Conservation (phyloP, 2,329 filamentous ascomycete species). For the Septoria linicola region DNA sequence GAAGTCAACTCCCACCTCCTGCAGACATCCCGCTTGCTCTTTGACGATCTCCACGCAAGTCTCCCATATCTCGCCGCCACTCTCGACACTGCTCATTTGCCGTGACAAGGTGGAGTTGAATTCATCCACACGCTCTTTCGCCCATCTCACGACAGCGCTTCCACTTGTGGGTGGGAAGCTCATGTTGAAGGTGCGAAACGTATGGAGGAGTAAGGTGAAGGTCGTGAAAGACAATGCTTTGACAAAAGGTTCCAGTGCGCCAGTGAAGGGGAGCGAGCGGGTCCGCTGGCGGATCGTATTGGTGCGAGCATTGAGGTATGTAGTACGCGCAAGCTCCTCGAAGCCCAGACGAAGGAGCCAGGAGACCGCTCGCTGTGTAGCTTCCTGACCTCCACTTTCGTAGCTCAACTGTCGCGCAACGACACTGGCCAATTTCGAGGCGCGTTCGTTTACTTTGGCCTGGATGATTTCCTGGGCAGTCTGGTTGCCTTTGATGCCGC, state of each 20-base stretch:
- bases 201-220: slow-evolving; percentile 92
- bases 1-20: slow-evolving; percentile 88
- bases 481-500: slow-evolving; percentile 77
- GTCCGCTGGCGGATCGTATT: slow-evolving; percentile 77
- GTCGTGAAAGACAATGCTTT: slow-evolving; percentile 95
- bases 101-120: slow-evolving; percentile 82
- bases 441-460: slow-evolving; percentile 85
- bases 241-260: slow-evolving; percentile 87
- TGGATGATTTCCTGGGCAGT: slow-evolving; percentile 90
- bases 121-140: slow-evolving; percentile 88
- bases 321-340: slow-evolving; percentile 83
- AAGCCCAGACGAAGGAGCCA: slow-evolving; percentile 87
- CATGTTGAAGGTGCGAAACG: slow-evolving; percentile 54
- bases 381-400: slow-evolving; percentile 71
- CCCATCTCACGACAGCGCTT: slow-evolving; percentile 96
- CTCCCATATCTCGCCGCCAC: slow-evolving; percentile 71
- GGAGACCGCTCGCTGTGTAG: slow-evolving; percentile 75
- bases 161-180: slow-evolving; percentile 77
- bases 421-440: slow-evolving; percentile 71
- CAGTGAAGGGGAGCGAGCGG: slow-evolving; percentile 91
- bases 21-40: slow-evolving; percentile 75
- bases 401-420: slow-evolving; percentile 77
- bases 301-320: slow-evolving; percentile 77
- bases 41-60: slow-evolving; percentile 80
- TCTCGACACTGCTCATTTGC: slow-evolving; percentile 83